A percentile compares a stretch with the other conserved stretches of the same genome.
Conservation (phyloP, 352 stramenopile species). For the Phytophthora idaei region DNA sequence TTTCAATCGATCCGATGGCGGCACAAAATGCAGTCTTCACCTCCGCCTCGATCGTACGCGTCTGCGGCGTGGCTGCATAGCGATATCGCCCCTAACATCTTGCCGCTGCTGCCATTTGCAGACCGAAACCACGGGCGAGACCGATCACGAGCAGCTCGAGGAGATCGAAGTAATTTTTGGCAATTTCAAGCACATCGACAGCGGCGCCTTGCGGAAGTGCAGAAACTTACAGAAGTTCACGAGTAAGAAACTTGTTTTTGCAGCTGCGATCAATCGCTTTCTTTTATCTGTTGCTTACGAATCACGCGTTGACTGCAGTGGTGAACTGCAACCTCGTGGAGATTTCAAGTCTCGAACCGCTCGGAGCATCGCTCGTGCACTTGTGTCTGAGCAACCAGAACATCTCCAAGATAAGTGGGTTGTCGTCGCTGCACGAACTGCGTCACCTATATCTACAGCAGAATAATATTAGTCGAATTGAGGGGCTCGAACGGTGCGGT, state of each 20-base stretch:
- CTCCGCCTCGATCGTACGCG: conserved; percentile 44
- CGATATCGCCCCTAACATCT: neutral
- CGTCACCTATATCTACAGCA: conserved; percentile 80
- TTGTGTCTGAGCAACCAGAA: conserved; percentile 82
- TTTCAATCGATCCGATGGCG: neutral
- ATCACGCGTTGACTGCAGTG: conserved; percentile 29
- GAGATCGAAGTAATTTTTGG: conserved; percentile 89
- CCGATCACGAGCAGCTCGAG: conserved; percentile 62
- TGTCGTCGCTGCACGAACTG: conserved; percentile 65
- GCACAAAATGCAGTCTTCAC: conserved; percentile 33
- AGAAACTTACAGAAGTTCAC: conserved; percentile 59
- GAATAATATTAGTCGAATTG: conserved; percentile 79
- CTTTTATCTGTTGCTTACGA: neutral
- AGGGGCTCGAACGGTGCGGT: conserved; percentile 71
- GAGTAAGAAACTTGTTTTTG: conserved; percentile 29
- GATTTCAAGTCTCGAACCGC: conserved; percentile 55
- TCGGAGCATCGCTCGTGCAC: conserved; percentile 71
- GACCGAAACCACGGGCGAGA: conserved; percentile 65
- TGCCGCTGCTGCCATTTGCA: conserved; percentile 16
- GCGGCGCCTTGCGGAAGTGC: conserved; percentile 50
- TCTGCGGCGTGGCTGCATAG: neutral
- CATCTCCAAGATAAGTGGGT: conserved; percentile 55
- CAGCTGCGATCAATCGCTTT: neutral
- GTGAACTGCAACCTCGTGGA: conserved; percentile 74
- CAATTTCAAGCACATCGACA: conserved; percentile 51